Percentiles rank a stretch among this genome's conserved stretches.
phyloP scores from a whole-genome alignment of 108 stramenopile genomes.

The Cyclotella baltica region DNA sequence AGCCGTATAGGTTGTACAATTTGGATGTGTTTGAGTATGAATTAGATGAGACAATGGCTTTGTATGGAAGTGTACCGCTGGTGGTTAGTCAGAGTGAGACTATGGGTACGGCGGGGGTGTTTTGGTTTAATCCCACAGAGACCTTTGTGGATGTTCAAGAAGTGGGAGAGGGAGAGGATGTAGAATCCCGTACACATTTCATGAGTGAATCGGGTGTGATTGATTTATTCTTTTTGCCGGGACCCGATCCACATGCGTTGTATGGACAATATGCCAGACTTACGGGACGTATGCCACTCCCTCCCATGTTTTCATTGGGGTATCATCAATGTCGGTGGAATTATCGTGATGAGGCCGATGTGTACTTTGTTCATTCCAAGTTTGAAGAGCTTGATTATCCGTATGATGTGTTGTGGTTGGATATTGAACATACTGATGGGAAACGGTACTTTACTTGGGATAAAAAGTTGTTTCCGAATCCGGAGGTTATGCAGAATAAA shows the following conservation, averaged over 20 bases:
- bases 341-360: conserved; percentile 98
- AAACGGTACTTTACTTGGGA: conserved; percentile 99
- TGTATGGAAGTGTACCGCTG: conserved; percentile 97
- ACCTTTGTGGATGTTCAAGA: conserved; percentile 96
- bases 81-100: conserved; percentile 74
- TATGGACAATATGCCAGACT: conserved; percentile 92
- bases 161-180: conserved; percentile 18
- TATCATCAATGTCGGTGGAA: conserved; percentile 99
- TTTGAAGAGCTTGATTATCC: conserved; percentile 98
- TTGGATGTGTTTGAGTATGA: conserved; percentile 99
- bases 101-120: conserved; percentile 89
- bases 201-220: conserved; percentile 95
- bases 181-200: conserved; percentile 85
- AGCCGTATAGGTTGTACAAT: conserved; percentile 99
- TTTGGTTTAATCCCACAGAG: conserved; percentile 99
- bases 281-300: conserved; percentile 86
- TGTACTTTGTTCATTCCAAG: conserved; percentile 88
- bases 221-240: conserved; percentile 89
- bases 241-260: conserved; percentile 73
- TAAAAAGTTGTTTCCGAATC: conserved; percentile 91
- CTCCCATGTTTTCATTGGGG: conserved; percentile 97
- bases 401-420: conserved; percentile 99
- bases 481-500: conserved; percentile 92
- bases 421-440: conserved; percentile 99
- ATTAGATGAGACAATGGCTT: conserved; percentile 97